Evolutionary conservation across 2,329 filamentous ascomycete genomes (phyloP).

Genomic region (Neonectria sp.): DNA sequence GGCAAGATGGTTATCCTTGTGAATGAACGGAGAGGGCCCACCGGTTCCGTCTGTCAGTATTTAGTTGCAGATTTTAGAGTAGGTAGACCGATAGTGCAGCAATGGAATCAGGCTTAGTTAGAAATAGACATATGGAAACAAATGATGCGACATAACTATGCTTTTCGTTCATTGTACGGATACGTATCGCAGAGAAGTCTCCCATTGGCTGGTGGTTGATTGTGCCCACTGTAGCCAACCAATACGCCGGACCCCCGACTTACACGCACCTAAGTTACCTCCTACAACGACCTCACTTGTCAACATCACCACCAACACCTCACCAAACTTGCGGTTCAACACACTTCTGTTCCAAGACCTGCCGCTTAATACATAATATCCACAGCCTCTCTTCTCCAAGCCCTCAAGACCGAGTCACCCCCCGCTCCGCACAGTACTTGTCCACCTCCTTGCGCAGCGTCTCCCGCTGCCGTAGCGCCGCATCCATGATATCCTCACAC

Average conservation of each 20-base stretch:
- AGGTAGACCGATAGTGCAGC: not conserved
- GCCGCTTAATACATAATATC: not conserved
- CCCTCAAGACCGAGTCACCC: constrained; percentile 49
- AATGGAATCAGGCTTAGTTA: not conserved
- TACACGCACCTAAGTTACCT: not conserved
- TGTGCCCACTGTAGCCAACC: not conserved
- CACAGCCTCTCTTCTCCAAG: not conserved
- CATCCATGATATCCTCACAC: constrained; percentile 76
- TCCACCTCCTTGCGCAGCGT: constrained; percentile 81
- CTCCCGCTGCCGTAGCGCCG: constrained; percentile 73
- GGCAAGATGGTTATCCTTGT: not conserved
- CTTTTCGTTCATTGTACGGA: no score
- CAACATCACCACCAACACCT: not conserved
- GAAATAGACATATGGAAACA: not conserved
- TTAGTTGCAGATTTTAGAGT: not conserved
- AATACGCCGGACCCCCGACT: not conserved
- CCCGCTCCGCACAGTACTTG: constrained; percentile 79
- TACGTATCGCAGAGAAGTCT: not conserved
- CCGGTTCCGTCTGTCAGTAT: not conserved
- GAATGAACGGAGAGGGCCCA: not conserved
- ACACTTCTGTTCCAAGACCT: constrained; percentile 1
- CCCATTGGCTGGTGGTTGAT: not conserved
- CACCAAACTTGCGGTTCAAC: not conserved
- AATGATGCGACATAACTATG: not conserved
- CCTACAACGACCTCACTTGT: not conserved